Evolutionary conservation across 2,329 filamentous ascomycete genomes (phyloP), one percentile per base, ranked within the genome.

Genomic region (Lecanosticta acicola): DNA sequence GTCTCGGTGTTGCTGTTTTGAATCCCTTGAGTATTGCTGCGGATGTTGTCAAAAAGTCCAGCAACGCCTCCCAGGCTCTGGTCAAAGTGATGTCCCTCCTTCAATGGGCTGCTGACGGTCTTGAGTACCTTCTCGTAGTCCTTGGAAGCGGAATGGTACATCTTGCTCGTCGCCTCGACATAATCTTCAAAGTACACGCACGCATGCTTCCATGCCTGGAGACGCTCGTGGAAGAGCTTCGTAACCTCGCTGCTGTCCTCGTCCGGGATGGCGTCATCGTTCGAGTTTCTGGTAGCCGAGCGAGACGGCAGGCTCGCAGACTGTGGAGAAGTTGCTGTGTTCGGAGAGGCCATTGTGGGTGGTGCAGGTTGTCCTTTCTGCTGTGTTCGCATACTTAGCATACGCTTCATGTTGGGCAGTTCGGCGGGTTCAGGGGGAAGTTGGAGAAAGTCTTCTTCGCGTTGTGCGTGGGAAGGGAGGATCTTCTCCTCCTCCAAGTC

Each of bases 41-140:
- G 83, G 71, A 98, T 82, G 68, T 93, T 96, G 70, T 97, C 91
- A 62, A 97, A 96, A 70, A 95, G 81, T 50, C 87, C 85, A 36
- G 88, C 83, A 45, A 98, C 71, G 49, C 93, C 93, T 16, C 88
- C 89, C n/a, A 91, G 74, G 48, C 79, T 83, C 67, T 94, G 85
- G 62, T 94, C 88, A 64, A 97, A 98, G 70, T 98, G 93, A 59
- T 94, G 82, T 2, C 86, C 88, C 68, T 97, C 88, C 66, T 79
- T 87, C 55, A 98, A 72, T 14, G 93, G 91, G 58, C 85, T 81
- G 46, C 82, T 85, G 56, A 98, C 87, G 16, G 85, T 87, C 87
- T 97, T 98, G 61, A 97, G 71, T 8, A 93, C 83, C 70, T 87
- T 91, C 72, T 97, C 90, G 62, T 95, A 95, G 68, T 97, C 91